Percentiles rank a stretch among this genome's conserved stretches.
These are phyloP conservation scores for Auriculariales sp. DNA, from an alignment of 768 basidiomycete species.

Conservation along the genomic window DNA sequence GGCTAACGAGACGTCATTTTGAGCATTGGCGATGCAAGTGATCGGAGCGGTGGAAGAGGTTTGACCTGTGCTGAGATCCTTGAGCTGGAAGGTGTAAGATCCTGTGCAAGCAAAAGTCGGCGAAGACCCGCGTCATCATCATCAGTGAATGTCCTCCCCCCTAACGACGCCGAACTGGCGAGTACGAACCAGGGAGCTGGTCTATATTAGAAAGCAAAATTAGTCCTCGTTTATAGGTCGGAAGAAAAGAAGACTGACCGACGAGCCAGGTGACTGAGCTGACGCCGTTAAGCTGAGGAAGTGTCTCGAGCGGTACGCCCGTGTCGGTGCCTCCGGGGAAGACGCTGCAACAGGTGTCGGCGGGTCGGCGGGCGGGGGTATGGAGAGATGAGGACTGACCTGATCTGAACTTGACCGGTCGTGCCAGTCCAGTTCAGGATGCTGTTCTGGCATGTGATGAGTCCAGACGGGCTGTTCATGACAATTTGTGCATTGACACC, in stretches of 20 bases:
- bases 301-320: constrained; percentile 29
- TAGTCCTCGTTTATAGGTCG: neutral
- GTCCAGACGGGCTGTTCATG: constrained; percentile 57
- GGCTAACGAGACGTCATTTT: no score
- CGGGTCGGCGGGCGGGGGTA: neutral
- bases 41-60: neutral
- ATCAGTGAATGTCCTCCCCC: neutral
- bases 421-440: constrained; percentile 35
- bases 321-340: constrained; percentile 32
- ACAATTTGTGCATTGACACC: constrained; percentile 27
- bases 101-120: no score
- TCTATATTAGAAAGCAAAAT: neutral
- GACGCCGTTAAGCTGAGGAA: constrained; percentile 22
- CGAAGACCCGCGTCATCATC: no score
- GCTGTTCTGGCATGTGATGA: constrained; percentile 43
- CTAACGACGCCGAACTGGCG: neutral
- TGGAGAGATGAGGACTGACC: neutral
- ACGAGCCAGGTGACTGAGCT: constrained; percentile 39
- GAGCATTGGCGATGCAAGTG: neutral
- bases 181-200: neutral
- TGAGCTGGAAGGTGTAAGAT: neutral
- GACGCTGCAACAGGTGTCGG: constrained; percentile 26
- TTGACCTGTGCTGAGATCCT: neutral
- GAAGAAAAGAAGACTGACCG: constrained; percentile 28
- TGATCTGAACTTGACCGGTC: neutral